Evolutionary conservation across 2,329 filamentous ascomycete genomes (phyloP).

Genomic region (Aspergillus ochraceus): DNA sequence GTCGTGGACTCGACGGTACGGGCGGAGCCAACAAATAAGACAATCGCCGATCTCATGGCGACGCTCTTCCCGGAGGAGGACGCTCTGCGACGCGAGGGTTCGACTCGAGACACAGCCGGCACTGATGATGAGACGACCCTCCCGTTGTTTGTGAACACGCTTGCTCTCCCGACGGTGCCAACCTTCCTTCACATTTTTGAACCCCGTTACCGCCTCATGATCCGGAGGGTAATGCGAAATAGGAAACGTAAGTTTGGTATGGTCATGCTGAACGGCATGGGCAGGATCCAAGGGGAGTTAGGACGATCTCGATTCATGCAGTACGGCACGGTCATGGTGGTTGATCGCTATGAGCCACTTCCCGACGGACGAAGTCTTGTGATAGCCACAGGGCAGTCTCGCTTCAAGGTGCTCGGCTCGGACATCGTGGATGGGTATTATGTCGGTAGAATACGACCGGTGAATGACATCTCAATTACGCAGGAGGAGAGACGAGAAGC

Average conservation of each 20-base stretch:
- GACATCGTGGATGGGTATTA: slow-evolving; percentile 74
- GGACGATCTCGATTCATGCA: slow-evolving; percentile 62
- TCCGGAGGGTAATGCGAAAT: slow-evolving; percentile 69
- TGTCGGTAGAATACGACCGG: slow-evolving; percentile 70
- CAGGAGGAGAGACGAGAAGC: slow-evolving; percentile 79
- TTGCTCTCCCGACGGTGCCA: slow-evolving; percentile 79
- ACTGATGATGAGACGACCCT: slow-evolving; percentile 58
- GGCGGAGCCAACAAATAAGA: slow-evolving; percentile 59
- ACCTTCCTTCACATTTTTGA: slow-evolving; percentile 92
- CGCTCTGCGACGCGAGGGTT: slow-evolving; percentile 55
- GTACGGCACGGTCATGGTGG: slow-evolving; percentile 75
- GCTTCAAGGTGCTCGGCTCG: slow-evolving; percentile 67
- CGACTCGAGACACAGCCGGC: slow-evolving; percentile 58
- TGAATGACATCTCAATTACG: slow-evolving; percentile 78
- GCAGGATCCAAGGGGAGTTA: slow-evolving; percentile 54
- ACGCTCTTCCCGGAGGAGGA: slow-evolving; percentile 70
- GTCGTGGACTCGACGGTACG: slow-evolving; percentile 52
- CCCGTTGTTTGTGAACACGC: slow-evolving; percentile 77
- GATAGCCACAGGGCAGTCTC: slow-evolving; percentile 72
- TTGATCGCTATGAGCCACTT: slow-evolving; percentile 71
- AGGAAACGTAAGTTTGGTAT: slow-evolving; percentile 79
- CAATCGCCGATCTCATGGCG: slow-evolving; percentile 63
- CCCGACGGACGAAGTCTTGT: slow-evolving; percentile 79
- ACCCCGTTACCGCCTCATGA: slow-evolving; percentile 87
- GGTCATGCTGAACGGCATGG: slow-evolving; percentile 67